Percentiles rank a stretch among this genome's conserved stretches.
These are phyloP conservation scores for Mucor mucedo DNA, from an alignment of 371 early-diverging fungal species.

Conservation along the genomic window DNA sequence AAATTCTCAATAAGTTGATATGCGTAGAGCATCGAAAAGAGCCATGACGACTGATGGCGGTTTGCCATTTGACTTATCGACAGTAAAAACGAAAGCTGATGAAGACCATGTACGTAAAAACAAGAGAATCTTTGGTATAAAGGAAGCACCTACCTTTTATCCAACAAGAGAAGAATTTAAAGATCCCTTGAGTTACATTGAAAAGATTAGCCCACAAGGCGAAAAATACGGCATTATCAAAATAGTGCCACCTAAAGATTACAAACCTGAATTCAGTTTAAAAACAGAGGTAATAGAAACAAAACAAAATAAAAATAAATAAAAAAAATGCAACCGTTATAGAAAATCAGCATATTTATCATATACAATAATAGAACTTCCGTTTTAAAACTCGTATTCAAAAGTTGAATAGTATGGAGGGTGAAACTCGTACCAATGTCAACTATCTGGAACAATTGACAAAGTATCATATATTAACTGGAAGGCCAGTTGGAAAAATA, in stretches of 20 bases:
- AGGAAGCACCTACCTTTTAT: constrained; percentile 80
- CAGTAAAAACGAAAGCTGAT: constrained; percentile 14
- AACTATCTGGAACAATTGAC: constrained; percentile 92
- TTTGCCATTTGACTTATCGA: constrained; percentile 21
- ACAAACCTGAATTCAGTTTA: constrained; percentile 83
- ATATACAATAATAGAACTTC: constrained; percentile 68
- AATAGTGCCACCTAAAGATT: constrained; percentile 88
- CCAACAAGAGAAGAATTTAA: constrained; percentile 86
- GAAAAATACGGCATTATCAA: constrained; percentile 90
- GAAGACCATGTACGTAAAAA: constrained; percentile 2
- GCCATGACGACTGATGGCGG: constrained; percentile 1
- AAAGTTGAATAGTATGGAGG: constrained; percentile 91
- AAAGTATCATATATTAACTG: constrained; percentile 84
- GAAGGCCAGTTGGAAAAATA: constrained; percentile 73
- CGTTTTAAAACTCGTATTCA: constrained; percentile 90
- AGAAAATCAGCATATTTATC: not conserved
- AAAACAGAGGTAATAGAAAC: constrained; percentile 73
- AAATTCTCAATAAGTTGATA: not conserved
- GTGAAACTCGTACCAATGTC: constrained; percentile 82
- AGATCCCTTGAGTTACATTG: constrained; percentile 86
- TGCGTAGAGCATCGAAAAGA: constrained; percentile 20
- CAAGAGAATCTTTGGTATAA: constrained; percentile 62
- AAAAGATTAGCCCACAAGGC: constrained; percentile 77
- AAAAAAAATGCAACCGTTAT: not conserved
- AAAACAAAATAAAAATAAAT: too few relatives aligned